These are phyloP conservation scores for Aschersonia sp. DNA, from an alignment of 2,329 filamentous ascomycete genomes.

Conservation along the genomic window DNA sequence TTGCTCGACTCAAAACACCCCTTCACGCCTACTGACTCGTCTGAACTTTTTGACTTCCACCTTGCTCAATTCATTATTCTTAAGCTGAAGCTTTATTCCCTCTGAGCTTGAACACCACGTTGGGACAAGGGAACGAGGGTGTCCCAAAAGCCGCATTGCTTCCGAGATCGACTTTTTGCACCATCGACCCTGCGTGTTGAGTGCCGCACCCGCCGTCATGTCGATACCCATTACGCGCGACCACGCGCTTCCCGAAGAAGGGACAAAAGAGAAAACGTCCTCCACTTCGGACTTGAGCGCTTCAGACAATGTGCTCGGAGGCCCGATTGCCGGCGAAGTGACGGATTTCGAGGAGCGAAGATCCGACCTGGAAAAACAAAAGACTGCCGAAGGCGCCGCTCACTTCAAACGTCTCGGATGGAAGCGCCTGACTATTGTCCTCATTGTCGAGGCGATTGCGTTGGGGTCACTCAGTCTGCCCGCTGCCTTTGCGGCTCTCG, in stretches of 20 bases:
- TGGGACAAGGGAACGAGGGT: too few species aligned
- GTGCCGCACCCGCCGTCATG: neutral
- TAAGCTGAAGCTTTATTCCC: too few species aligned
- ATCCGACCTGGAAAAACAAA: constrained; percentile 30
- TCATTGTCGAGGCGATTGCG: constrained; percentile 43
- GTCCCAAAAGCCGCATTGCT: too few species aligned
- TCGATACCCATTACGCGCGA: constrained; percentile 3
- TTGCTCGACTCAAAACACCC: neutral
- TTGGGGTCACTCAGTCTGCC: constrained; percentile 38
- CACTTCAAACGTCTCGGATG: constrained; percentile 40
- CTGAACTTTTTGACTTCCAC: too few species aligned
- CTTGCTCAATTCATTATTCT: too few species aligned
- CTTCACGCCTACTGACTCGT: neutral
- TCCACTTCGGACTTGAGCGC: constrained; percentile 4
- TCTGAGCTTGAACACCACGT: too few species aligned
- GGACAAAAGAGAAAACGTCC: constrained; percentile 2
- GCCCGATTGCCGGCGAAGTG: constrained; percentile 14
- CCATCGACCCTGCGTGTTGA: neutral
- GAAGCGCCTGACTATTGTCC: constrained; percentile 39
- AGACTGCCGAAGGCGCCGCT: constrained; percentile 27
- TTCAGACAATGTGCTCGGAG: constrained; percentile 12
- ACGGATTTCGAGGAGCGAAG: constrained; percentile 23
- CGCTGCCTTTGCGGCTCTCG: constrained; percentile 34
- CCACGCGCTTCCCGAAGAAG: constrained; percentile 2
- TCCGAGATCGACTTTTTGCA: neutral